A percentile compares a stretch with the other conserved stretches of the same genome.
phyloP scores from a whole-genome alignment of 1,139 yeast genomes.

The Taphrina wiesneri region DNA sequence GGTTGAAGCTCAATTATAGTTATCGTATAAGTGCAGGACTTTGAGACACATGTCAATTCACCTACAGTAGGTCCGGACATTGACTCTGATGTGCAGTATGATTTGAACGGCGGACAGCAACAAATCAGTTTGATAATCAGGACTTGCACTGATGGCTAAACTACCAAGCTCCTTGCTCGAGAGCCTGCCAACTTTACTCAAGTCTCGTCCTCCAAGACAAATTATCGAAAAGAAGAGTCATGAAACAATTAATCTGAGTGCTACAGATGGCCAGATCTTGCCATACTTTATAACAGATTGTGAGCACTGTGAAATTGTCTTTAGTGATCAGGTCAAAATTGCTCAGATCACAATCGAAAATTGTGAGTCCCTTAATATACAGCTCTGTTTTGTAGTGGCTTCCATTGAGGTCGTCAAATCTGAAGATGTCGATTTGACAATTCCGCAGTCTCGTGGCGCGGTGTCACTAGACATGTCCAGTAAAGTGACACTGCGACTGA shows the following conservation, averaged over 20 bases:
- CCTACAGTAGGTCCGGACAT: no score
- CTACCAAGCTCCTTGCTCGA: slow-evolving; percentile 4
- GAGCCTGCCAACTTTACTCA: slow-evolving; percentile 4
- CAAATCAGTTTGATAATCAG: neutral
- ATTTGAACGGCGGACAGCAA: no score
- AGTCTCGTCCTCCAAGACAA: slow-evolving; percentile 10
- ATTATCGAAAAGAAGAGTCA: slow-evolving; percentile 17
- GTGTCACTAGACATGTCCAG: slow-evolving; percentile 14
- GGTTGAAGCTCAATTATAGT: no score
- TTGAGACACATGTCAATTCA: no score
- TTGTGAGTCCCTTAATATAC: neutral
- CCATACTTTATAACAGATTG: slow-evolving; percentile 9
- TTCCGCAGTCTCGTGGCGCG: slow-evolving; percentile 1
- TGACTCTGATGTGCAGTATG: no score
- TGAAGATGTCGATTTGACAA: neutral
- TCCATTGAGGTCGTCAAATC: slow-evolving; percentile 14
- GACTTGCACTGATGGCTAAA: neutral
- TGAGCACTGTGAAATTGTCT: neutral
- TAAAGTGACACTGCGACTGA: neutral
- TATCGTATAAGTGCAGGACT: no score
- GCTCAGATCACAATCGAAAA: slow-evolving; percentile 16
- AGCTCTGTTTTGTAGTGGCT: slow-evolving; percentile 6
- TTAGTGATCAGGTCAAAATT: neutral
- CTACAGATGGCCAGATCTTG: neutral
- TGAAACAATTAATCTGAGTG: neutral